Evolutionary conservation across 139 green algal genomes (phyloP), one percentile per base, ranked within the genome.

Genomic region (Trebouxia sp.): DNA sequence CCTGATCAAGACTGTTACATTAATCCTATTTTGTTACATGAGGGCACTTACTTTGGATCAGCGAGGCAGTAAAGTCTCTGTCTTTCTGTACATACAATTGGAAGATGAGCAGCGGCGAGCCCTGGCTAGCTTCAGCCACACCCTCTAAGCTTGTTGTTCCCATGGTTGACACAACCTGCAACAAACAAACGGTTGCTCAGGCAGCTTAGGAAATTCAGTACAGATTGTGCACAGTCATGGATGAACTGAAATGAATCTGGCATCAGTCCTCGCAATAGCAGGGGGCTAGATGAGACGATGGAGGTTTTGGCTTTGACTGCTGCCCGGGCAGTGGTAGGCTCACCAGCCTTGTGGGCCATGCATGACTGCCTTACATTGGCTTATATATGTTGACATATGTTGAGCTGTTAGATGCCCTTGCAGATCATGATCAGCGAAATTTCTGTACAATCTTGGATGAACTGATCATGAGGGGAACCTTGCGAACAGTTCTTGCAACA

Each of bases 21-120:
- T 14, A 53, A 53, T 53, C 47, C 4, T 53, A 17, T 53, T 26
- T 53, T 6, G 15, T 14, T 53, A 6, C 15, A 26, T 20, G 26
- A 12, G n/a, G 0, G 43, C 15, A 0, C 58, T 81, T 42, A 85
- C 81, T 66, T 14, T 65, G 66, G 58, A 97, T 91, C 83, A 96
- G 92, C 1, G 53, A 14, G 20, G 67, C 45, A 0, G 90, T 91
- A 1, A 95, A 86, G 5, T 89, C 82, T 12, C 93, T 80, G 78
- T 94, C 80, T 50, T 84, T 91, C 62, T 89, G 56, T n/a, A 89
- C 84, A 69, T 95, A 95, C 15, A 94, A 85, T 88, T 97, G 94
- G 80, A 96, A 97, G 70, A 91, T 89, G 4, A 90, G 45, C 74
- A 75, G 65, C 22, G 79, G 82, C 37, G 87, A 76, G 9, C 82